Evolutionary conservation across 164 flowering plant genomes (phyloP).

Genomic region (Piper betle): DNA sequence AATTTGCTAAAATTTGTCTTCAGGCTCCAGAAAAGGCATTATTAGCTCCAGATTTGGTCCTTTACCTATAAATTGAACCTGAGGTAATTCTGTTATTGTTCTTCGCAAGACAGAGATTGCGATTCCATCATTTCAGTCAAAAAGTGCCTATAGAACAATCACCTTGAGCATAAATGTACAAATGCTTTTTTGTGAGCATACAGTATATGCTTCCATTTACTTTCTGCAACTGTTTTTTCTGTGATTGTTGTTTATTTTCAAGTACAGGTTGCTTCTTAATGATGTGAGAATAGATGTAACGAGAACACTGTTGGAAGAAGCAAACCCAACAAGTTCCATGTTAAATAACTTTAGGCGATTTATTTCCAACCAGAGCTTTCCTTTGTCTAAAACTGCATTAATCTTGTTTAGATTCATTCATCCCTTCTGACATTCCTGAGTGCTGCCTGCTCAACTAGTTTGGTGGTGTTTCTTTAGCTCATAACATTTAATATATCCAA

Average conservation of each 20-base stretch:
- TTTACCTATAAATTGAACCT: conserved; percentile 58
- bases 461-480: too few species aligned
- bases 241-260: background rate
- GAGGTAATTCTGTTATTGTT: conserved; percentile 26
- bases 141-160: background rate
- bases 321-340: too few species aligned
- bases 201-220: background rate
- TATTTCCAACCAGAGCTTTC: too few species aligned
- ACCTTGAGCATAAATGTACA: background rate
- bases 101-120: background rate
- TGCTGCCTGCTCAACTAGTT: too few species aligned
- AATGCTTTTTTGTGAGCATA: background rate
- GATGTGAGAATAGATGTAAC: background rate
- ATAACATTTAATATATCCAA: too few species aligned
- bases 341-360: too few species aligned
- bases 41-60: conserved; percentile 64
- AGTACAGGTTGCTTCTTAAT: background rate
- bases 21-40: conserved; percentile 67
- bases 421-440: too few species aligned
- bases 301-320: too few species aligned
- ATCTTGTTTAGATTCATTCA: too few species aligned
- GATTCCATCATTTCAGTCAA: background rate
- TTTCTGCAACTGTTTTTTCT: background rate
- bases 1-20: background rate
- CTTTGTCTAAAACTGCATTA: too few species aligned